These are phyloP conservation scores for Elsinoe arachidis DNA, from an alignment of 2,329 filamentous ascomycete species.

Conservation along the genomic window DNA sequence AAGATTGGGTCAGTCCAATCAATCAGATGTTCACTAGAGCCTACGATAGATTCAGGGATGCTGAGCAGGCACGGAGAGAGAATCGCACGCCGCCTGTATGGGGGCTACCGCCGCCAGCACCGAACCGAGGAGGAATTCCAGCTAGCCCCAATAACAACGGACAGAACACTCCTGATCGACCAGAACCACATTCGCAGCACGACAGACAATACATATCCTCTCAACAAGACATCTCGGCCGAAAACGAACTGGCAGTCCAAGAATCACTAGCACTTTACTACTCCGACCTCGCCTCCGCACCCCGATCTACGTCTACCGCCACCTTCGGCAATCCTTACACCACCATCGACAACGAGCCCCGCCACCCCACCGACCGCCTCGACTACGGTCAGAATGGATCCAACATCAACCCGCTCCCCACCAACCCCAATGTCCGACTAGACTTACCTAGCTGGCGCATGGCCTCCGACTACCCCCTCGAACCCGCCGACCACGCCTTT, in stretches of 20 bases:
- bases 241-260: not conserved
- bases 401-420: not conserved
- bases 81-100: conserved; percentile 22
- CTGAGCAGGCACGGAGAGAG: conserved; percentile 31
- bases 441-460: not conserved
- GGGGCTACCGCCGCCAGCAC: not conserved
- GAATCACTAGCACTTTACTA: conserved; percentile 1
- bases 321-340: too few species aligned
- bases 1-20: conserved; percentile 41
- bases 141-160: too few species aligned
- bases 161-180: too few species aligned
- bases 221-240: not conserved
- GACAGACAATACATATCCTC: not conserved
- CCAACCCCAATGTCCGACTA: not conserved
- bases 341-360: not conserved
- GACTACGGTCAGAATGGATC: not conserved
- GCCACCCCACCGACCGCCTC: not conserved
- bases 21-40: conserved; percentile 40
- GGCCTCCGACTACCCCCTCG: not conserved
- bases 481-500: not conserved
- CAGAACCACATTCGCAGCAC: too few species aligned
- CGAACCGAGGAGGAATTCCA: not conserved
- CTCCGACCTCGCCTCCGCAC: not conserved
- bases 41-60: conserved; percentile 34
- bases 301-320: too few species aligned